phyloP scores from a whole-genome alignment of 2,329 filamentous ascomycete genomes.

The Arthrobotrys entomopaga region DNA sequence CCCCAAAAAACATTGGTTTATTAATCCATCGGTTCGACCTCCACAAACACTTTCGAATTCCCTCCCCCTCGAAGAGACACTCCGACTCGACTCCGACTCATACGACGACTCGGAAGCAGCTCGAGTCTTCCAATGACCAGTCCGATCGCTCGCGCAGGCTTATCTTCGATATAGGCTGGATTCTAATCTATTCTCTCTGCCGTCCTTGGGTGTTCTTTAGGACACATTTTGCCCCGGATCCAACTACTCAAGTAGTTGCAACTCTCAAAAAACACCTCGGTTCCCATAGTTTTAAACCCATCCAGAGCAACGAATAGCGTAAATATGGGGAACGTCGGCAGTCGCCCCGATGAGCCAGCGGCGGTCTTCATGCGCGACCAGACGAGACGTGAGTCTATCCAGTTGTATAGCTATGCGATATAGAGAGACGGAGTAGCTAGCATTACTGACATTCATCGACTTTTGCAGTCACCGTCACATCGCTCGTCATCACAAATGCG shows the following conservation, averaged over 20 bases:
- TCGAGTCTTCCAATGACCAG: slow-evolving; percentile 22
- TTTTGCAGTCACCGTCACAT: slow-evolving; percentile 83
- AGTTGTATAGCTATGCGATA: slow-evolving; percentile 45
- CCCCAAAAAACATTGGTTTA: too few species aligned
- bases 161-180: slow-evolving; percentile 25
- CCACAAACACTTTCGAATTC: slow-evolving; percentile 5
- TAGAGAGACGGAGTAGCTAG: slow-evolving; percentile 44
- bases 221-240: slow-evolving; percentile 3
- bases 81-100: not conserved
- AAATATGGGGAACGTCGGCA: slow-evolving; percentile 90
- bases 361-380: slow-evolving; percentile 89
- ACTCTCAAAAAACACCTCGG: not conserved
- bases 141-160: slow-evolving; percentile 6
- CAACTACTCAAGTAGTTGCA: too few species aligned
- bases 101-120: not conserved
- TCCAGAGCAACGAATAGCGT: not conserved
- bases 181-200: slow-evolving; percentile 14
- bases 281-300: not conserved
- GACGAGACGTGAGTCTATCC: slow-evolving; percentile 75
- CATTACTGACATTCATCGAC: slow-evolving; percentile 48
- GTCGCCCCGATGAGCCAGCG: slow-evolving; percentile 84
- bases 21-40: slow-evolving; percentile 20
- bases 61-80: slow-evolving; percentile 2
- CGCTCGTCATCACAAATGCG: slow-evolving; percentile 81
- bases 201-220: not conserved